Evolutionary conservation across 345 rosid genomes (phyloP).

Genomic region (Eucalyptus virginea): DNA sequence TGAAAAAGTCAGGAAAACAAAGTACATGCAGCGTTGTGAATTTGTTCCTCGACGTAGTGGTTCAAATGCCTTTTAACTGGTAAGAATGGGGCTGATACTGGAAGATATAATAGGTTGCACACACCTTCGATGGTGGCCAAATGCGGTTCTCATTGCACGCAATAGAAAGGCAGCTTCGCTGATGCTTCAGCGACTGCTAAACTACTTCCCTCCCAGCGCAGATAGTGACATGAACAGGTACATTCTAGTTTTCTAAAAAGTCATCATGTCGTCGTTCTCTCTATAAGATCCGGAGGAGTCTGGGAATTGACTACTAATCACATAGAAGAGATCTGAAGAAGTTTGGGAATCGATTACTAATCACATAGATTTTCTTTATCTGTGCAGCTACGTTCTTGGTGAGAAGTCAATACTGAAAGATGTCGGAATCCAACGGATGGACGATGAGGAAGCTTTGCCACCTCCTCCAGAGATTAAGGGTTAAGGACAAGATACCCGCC

Average conservation of each 20-base stretch:
- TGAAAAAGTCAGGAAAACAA: not conserved
- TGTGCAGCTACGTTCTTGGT: constrained; percentile 68
- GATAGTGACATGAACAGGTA: constrained; percentile 70
- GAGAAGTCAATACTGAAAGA: constrained; percentile 66
- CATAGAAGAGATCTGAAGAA: not conserved
- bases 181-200: constrained; percentile 73
- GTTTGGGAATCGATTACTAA: not conserved
- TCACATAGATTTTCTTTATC: not conserved
- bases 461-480: constrained; percentile 42
- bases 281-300: not conserved
- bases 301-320: too few species aligned
- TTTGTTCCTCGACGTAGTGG: not conserved
- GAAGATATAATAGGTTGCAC: constrained; percentile 53
- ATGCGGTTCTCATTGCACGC: constrained; percentile 72
- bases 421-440: constrained; percentile 45
- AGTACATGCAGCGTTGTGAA: not conserved
- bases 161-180: constrained; percentile 52
- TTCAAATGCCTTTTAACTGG: not conserved
- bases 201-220: constrained; percentile 69
- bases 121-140: constrained; percentile 93
- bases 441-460: constrained; percentile 43
- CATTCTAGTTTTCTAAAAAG: not conserved
- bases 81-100: not conserved
- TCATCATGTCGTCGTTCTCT: not conserved
- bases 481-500: constrained; percentile 10